Base-by-base conservation (phyloP, 306 rosid species). In the Cicer yamashitae region DNA sequence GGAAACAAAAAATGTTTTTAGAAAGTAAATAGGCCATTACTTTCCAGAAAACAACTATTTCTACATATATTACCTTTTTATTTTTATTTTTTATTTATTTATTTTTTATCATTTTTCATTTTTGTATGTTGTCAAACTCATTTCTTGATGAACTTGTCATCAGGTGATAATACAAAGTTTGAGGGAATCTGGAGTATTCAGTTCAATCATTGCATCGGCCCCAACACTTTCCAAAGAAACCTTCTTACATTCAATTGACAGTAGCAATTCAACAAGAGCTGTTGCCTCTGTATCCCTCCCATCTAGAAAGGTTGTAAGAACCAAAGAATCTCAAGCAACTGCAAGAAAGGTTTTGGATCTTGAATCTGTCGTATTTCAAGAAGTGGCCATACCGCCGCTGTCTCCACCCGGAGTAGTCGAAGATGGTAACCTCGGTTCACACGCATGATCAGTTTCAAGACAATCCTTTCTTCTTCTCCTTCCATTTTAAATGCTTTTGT, bases 111-210 rank as follows among this genome's bases (percentile, higher is more conserved):
- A 22, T 37, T 37, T 59, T 56, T 14, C 10, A 22, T 15, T 38
- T 13, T 17, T 51, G 8, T 30, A 11, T 64, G 13, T 37, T 66
- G 57, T 6, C 14, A 13, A 62, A 45, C 17, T 46, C 20, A 74
- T 81, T 70, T 75, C 70, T 63, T 15, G 6, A 34, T 67, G 38
- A 59, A 50, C 62, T 47, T 37, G 37, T 56, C 39, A 67, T 64
- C 84, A 94, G 99, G 97, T 79, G 82, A 88, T 94, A 73, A 79
- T 92, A 65, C 96, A 94, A 82, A 96, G 97, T 43, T 79, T 94
- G 74, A 84, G 89, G 83, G 98, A 92, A 80, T 90, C 96, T 4
- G 98, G 96, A 37, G 89, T 94, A 62, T 94, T 94, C 89, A 92
- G 88, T 82, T 91, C 98, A 50, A 80, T 88, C 66, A 86, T 91